Evolutionary conservation across 805 yeast genomes (phyloP).

Genomic region (Nakazawaea pomicola): DNA sequence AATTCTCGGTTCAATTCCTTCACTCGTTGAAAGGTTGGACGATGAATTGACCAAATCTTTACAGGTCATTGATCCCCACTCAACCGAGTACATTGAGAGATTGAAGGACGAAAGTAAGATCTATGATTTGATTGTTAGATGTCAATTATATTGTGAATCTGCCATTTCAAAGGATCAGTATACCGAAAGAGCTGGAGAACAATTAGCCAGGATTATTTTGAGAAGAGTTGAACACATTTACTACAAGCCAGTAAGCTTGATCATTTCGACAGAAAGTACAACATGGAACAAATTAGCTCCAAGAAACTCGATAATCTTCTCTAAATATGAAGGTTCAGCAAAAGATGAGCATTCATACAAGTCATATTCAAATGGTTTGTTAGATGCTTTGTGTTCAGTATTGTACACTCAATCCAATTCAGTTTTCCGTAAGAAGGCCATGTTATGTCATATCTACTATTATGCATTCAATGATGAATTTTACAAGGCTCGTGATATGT

Average conservation of each 20-base stretch:
- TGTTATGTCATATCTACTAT: conserved; percentile 82
- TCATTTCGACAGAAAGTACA: conserved; percentile 58
- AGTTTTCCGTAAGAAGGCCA: conserved; percentile 74
- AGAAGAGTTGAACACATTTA: conserved; percentile 90
- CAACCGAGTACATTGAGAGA: conserved; percentile 88
- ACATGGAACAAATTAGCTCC: conserved; percentile 63
- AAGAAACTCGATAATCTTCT: conserved; percentile 30
- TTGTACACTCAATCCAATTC: conserved; percentile 65
- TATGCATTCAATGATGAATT: conserved; percentile 86
- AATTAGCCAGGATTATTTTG: conserved; percentile 66
- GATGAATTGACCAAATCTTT: conserved; percentile 89
- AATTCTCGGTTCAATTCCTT: conserved; percentile 78
- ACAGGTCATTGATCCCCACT: conserved; percentile 89
- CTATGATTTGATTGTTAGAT: conserved; percentile 72
- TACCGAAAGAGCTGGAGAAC: conserved; percentile 44
- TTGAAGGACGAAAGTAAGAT: conserved; percentile 79
- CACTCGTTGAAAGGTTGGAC: conserved; percentile 88
- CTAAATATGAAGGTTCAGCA: conserved; percentile 22
- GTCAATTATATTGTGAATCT: conserved; percentile 80
- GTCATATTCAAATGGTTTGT: conserved; percentile 46
- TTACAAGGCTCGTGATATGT: conserved; percentile 80
- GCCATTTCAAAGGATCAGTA: conserved; percentile 40
- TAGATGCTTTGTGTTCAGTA: conserved; percentile 60
- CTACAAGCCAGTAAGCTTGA: conserved; percentile 80
- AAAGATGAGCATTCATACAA: conserved; percentile 27